Evolutionary conservation across 441 rosid genomes (phyloP).

Genomic region (Bocquillonia castaneifolia): DNA sequence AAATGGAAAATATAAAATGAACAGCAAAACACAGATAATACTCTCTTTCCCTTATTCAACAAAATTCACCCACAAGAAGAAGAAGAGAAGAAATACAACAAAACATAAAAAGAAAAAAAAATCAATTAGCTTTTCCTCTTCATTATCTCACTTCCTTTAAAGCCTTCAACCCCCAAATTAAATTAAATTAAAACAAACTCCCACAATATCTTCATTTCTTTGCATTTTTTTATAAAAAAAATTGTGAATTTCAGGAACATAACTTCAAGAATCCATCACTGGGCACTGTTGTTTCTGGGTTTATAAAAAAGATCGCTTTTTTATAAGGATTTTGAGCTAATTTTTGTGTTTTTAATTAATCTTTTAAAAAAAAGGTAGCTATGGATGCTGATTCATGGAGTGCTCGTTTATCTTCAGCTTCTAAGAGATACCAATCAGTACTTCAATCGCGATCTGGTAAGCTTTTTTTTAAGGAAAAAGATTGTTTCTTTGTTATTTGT

Average conservation of each 20-base stretch:
- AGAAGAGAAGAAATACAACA: background rate
- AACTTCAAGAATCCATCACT: slow-evolving; percentile 15
- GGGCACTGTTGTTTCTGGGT: background rate
- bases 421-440: slow-evolving; percentile 66
- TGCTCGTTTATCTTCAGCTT: slow-evolving; percentile 72
- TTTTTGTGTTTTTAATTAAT: background rate
- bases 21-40: slow-evolving; percentile 5
- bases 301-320: slow-evolving; percentile 4
- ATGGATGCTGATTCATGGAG: slow-evolving; percentile 96
- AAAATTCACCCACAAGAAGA: too few relatives aligned
- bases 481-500: background rate
- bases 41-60: slow-evolving; percentile 5
- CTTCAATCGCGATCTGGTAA: slow-evolving; percentile 81
- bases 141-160: slow-evolving; percentile 20
- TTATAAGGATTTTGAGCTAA: background rate
- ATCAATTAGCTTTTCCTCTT: background rate
- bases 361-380: slow-evolving; percentile 22
- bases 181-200: slow-evolving; percentile 1
- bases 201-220: slow-evolving; percentile 17
- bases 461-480: slow-evolving; percentile 14
- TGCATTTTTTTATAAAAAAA: background rate
- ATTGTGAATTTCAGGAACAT: slow-evolving; percentile 10
- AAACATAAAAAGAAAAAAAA: background rate
- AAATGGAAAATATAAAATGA: background rate
- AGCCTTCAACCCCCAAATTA: background rate